These are phyloP conservation scores for Boletellus sp. DNA, from an alignment of 768 basidiomycete species.

Conservation along the genomic window DNA sequence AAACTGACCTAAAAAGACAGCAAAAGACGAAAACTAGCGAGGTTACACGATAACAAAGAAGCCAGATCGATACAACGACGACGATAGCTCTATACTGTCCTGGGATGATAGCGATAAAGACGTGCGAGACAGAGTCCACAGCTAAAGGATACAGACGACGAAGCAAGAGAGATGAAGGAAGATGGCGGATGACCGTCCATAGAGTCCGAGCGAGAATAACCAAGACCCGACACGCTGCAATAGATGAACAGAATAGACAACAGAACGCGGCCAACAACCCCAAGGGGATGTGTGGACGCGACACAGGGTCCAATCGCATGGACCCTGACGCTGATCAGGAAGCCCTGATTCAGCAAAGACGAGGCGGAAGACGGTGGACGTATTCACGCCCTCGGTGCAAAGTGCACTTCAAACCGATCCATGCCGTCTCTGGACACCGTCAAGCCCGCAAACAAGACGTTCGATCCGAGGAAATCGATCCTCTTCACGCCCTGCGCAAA, in stretches of 20 bases:
- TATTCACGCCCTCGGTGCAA: slow-evolving; percentile 19
- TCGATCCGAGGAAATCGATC: slow-evolving; percentile 36
- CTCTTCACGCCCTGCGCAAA: slow-evolving; percentile 38
- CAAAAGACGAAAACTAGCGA: neutral
- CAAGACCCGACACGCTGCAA: neutral
- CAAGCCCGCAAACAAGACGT: slow-evolving; percentile 31
- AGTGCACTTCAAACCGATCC: slow-evolving; percentile 29
- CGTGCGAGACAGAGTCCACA: slow-evolving; percentile 7
- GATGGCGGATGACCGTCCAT: slow-evolving; percentile 10
- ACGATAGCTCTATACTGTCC: slow-evolving; percentile 1
- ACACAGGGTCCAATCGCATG: slow-evolving; percentile 11
- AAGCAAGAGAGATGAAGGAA: neutral
- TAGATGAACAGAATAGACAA: slow-evolving; percentile 18
- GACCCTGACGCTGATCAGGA: slow-evolving; percentile 11
- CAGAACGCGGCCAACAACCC: slow-evolving; percentile 11
- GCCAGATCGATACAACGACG: slow-evolving; percentile 15
- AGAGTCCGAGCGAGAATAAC: slow-evolving; percentile 7
- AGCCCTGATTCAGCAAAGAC: slow-evolving; percentile 1
- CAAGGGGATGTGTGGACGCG: neutral
- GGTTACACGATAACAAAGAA: neutral
- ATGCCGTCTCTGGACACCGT: slow-evolving; percentile 23
- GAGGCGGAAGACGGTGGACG: neutral
- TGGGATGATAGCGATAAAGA: slow-evolving; percentile 6
- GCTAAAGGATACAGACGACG: slow-evolving; percentile 10
- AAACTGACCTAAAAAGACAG: neutral